These are phyloP conservation scores for Botrytis elliptica DNA, from an alignment of 2,329 filamentous ascomycete species.

Conservation along the genomic window DNA sequence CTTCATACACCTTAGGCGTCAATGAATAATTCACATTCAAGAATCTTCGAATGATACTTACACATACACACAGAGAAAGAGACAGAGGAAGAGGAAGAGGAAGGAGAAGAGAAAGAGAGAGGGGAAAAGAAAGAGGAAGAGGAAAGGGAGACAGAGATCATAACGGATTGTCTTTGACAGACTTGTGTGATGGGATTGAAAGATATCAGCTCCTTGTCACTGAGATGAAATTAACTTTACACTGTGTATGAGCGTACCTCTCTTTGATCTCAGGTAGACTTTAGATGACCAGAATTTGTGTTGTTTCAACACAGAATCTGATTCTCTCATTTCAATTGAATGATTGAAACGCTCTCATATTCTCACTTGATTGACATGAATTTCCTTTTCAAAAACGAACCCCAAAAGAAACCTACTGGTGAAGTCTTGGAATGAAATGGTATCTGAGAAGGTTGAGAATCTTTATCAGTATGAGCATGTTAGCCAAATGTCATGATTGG, in stretches of 20 bases:
- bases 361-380: background rate
- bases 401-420: background rate
- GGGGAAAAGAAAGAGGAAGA: background rate
- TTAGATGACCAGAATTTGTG: background rate
- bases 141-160: background rate
- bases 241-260: background rate
- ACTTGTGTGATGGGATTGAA: background rate
- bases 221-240: background rate
- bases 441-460: background rate
- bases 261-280: too few relatives aligned
- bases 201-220: background rate
- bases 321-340: background rate
- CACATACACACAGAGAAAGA: background rate
- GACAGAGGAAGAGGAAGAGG: background rate
- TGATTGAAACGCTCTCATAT: background rate
- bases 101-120: too few relatives aligned
- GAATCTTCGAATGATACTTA: too few relatives aligned
- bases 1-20: background rate
- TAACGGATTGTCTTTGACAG: background rate
- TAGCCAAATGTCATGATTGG: background rate
- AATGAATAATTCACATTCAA: background rate
- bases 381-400: background rate
- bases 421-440: background rate
- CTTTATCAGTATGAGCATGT: background rate
- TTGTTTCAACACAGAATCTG: background rate